These are phyloP conservation scores for Phytophthora fragariae DNA, from an alignment of 352 stramenopile genomes.

Conservation along the genomic window DNA sequence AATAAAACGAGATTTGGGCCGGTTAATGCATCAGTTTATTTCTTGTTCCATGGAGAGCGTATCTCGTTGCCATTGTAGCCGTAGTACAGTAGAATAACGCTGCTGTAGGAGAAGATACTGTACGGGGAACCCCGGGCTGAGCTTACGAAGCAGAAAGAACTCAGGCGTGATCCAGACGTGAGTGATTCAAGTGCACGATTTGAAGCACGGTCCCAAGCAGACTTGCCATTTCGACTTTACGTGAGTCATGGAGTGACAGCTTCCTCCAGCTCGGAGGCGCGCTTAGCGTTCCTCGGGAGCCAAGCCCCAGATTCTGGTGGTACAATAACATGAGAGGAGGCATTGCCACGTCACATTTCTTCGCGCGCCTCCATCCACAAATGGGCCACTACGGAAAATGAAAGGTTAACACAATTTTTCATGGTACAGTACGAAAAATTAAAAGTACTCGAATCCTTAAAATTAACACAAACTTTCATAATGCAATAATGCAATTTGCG, in stretches of 20 bases:
- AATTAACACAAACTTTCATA: no score
- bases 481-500: no score
- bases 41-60: not conserved
- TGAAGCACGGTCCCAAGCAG: slow-evolving; percentile 22
- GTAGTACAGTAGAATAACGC: not conserved
- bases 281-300: not conserved
- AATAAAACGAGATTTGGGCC: slow-evolving; percentile 41
- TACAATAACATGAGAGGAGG: slow-evolving; percentile 2
- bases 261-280: not conserved
- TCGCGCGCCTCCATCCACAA: not conserved
- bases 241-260: not conserved
- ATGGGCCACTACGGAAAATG: no score
- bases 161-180: slow-evolving; percentile 9
- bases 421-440: no score
- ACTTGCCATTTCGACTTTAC: not conserved
- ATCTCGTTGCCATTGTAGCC: slow-evolving; percentile 1
- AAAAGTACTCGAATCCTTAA: no score
- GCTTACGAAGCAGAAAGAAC: slow-evolving; percentile 19
- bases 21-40: slow-evolving; percentile 37
- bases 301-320: slow-evolving; percentile 1
- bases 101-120: no score
- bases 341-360: slow-evolving; percentile 26
- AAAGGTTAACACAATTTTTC: no score
- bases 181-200: slow-evolving; percentile 19
- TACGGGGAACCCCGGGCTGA: not conserved